Evolutionary conservation across 2,329 filamentous ascomycete species (phyloP).

Genomic region (Epichloe sibirici): DNA sequence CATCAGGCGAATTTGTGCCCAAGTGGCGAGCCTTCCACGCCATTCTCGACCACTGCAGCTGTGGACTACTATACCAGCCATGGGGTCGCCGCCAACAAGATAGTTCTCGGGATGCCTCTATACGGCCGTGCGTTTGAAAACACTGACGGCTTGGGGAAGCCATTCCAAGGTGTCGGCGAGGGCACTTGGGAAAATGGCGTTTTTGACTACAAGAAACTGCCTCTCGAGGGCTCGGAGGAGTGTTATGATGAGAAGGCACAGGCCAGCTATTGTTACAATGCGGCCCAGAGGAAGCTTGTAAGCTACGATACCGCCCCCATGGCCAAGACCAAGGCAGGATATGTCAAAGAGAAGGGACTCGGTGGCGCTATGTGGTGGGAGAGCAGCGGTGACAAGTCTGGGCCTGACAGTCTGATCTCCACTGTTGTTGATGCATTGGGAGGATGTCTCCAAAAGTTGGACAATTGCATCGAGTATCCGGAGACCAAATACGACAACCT

Average conservation of each 20-base stretch:
- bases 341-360: constrained; percentile 52
- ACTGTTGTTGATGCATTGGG: constrained; percentile 50
- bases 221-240: constrained; percentile 53
- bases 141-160: constrained; percentile 60
- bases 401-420: constrained; percentile 54
- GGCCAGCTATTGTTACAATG: constrained; percentile 70
- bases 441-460: constrained; percentile 37
- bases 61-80: constrained; percentile 56
- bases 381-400: constrained; percentile 61
- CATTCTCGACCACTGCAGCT: constrained; percentile 63
- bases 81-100: constrained; percentile 56
- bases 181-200: constrained; percentile 79
- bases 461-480: constrained; percentile 53
- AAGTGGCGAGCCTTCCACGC: constrained; percentile 51
- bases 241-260: constrained; percentile 48
- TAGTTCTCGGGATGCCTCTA: constrained; percentile 83
- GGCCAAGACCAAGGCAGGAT: constrained; percentile 57
- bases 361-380: constrained; percentile 99
- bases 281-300: constrained; percentile 51
- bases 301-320: constrained; percentile 65
- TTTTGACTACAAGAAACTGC: constrained; percentile 81
- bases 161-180: constrained; percentile 60
- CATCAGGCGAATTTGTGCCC: constrained; percentile 73
- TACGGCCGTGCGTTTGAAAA: constrained; percentile 78
- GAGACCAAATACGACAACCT: constrained; percentile 61